These are phyloP conservation scores for Cladophialophora chaetospira DNA, from an alignment of 2,329 filamentous ascomycete genomes.

Conservation along the genomic window DNA sequence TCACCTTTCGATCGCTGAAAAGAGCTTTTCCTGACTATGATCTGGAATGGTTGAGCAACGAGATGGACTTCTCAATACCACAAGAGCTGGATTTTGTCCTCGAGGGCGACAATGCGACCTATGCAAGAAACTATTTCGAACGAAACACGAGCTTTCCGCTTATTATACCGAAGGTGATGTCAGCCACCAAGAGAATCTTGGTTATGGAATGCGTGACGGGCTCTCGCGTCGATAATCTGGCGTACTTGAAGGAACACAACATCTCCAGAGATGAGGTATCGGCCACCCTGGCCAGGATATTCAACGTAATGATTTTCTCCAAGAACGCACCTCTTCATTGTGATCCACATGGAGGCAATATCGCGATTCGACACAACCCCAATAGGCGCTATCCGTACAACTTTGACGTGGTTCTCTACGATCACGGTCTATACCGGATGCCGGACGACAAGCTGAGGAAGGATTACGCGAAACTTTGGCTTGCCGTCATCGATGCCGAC, in stretches of 20 bases:
- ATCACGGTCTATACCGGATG: slow-evolving; percentile 93
- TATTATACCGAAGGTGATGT: slow-evolving; percentile 85
- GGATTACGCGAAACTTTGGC: slow-evolving; percentile 95
- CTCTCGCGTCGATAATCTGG: slow-evolving; percentile 82
- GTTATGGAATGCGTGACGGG: slow-evolving; percentile 95
- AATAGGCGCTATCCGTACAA: slow-evolving; percentile 63
- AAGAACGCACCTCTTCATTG: slow-evolving; percentile 86
- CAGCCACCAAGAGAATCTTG: slow-evolving; percentile 83
- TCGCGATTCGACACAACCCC: slow-evolving; percentile 81
- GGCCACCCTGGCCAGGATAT: slow-evolving; percentile 83
- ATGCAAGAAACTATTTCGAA: slow-evolving; percentile 79
- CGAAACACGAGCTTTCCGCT: slow-evolving; percentile 74
- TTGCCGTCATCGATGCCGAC: slow-evolving; percentile 90
- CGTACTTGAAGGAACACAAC: slow-evolving; percentile 77
- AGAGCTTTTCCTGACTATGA: slow-evolving; percentile 97
- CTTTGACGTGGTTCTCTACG: slow-evolving; percentile 95
- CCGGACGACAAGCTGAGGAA: slow-evolving; percentile 77
- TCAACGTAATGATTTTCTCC: slow-evolving; percentile 99
- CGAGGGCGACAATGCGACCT: slow-evolving; percentile 80
- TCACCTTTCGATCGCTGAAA: slow-evolving; percentile 87
- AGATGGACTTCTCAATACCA: slow-evolving; percentile 89
- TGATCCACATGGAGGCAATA: slow-evolving; percentile 94
- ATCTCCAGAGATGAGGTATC: slow-evolving; percentile 97
- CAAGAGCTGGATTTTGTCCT: slow-evolving; percentile 87
- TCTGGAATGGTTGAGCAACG: slow-evolving; percentile 88